A percentile compares a stretch with the other conserved stretches of the same genome.
phyloP scores from a whole-genome alignment of 2,329 filamentous ascomycete genomes.

The Cladosporium sp. region DNA sequence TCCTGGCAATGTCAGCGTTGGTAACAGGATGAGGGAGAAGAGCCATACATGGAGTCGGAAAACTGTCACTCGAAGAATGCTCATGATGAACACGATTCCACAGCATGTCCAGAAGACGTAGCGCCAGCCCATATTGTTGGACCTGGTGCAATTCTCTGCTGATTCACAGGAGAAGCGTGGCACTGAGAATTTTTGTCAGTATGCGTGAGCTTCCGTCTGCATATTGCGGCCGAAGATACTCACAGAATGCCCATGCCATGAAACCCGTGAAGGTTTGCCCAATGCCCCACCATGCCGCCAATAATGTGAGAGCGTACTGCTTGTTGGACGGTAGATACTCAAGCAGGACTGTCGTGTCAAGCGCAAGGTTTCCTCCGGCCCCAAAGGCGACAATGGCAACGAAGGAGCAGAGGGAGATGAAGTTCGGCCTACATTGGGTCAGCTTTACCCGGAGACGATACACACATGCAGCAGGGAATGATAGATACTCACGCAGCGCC shows the following conservation, averaged over 20 bases:
- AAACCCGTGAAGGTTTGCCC: conserved; percentile 24
- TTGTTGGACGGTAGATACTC: conserved; percentile 23
- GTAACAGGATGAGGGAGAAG: no score
- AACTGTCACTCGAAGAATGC: conserved; percentile 18
- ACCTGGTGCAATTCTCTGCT: neutral
- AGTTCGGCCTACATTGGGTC: conserved; percentile 18
- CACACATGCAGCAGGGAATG: neutral
- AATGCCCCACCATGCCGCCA: conserved; percentile 24
- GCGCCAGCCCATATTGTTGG: conserved; percentile 25
- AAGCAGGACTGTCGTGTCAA: conserved; percentile 26
- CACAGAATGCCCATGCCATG: conserved; percentile 39
- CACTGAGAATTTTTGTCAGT: conserved; percentile 35
- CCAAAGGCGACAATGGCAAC: conserved; percentile 24
- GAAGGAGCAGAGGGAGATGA: conserved; percentile 22
- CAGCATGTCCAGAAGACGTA: conserved; percentile 24
- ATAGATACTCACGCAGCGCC: conserved; percentile 12
- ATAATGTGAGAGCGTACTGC: conserved; percentile 24
- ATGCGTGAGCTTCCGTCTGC: neutral
- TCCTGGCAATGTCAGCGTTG: conserved; percentile 7
- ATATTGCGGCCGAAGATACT: conserved; percentile 5
- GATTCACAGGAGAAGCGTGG: conserved; percentile 8
- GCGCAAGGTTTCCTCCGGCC: conserved; percentile 26
- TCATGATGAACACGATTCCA: conserved; percentile 20
- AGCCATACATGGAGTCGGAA: conserved; percentile 17
- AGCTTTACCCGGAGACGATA: neutral